Base-by-base conservation (phyloP, 2,329 filamentous ascomycete species). In the Ophiostoma perfectum region DNA sequence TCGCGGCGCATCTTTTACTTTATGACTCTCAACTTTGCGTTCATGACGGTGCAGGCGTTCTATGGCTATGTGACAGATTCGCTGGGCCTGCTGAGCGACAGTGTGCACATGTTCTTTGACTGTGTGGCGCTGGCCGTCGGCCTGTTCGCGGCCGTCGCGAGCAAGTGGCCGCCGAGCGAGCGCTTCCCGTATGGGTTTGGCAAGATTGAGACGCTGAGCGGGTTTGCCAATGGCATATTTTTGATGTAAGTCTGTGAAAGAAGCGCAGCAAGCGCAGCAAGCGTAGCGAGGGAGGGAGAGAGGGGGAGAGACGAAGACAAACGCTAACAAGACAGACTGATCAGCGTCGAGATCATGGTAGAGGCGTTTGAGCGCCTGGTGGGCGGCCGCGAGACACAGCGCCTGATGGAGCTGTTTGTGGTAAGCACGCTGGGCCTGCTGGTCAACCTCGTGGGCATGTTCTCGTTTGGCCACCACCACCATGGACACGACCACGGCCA, bases 21-120 rank as follows among this genome's bases (percentile, higher is more conserved):
- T 74, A 97, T 97, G 87, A 96, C 92, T 71, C 85, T 99, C 68
- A 99, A 99, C 76, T 93, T 99, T 73, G 84, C 83, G 6, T 99
- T 99, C 78, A 99, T 99, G 95, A 81, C 91, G 45, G 87, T 99
- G 1, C 95, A 99, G 75, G 90, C 93, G 55, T 92, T 94, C 71
- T 99, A 99, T 75, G 95, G 95, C 65, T 96, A 95, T 74, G 80
- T 95, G 11, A 98, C 93, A 3, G 93, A 96, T 73, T 99, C 95
- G 0, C 81, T 99, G 5, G 95, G 95, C 2, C 83, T 99, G n/a
- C 86, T 99, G 18, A 97, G 93, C 73, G 95, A 99, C 78, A 98
- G 93, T 75, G 95, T 99, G 71, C 95, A 99, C 79, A 99, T 99
- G 95, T 94, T 99, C 75, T 98, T 99, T 74, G 95, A 99, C 78